phyloP scores from a whole-genome alignment of 306 rosid genomes.

The Fragaria vesca region DNA sequence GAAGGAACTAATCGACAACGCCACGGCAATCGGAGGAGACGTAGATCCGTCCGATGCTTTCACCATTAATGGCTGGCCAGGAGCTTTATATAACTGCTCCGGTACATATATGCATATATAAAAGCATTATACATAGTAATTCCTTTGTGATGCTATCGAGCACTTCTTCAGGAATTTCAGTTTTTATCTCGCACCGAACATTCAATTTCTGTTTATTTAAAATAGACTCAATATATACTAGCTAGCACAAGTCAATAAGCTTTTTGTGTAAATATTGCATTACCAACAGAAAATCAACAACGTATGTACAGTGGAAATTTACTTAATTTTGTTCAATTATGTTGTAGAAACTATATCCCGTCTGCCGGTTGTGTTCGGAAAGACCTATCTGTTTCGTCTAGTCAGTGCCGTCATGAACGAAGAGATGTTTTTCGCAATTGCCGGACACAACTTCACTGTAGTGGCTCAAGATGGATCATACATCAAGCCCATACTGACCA shows the following conservation, averaged over 20 bases:
- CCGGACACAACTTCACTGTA: constrained; percentile 16
- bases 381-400: constrained; percentile 18
- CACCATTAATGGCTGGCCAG: background rate
- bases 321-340: background rate
- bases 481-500: constrained; percentile 15
- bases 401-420: constrained; percentile 13
- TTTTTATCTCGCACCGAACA: no score
- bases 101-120: constrained; percentile 1
- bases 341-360: background rate
- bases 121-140: no score
- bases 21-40: background rate
- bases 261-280: no score
- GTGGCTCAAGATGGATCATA: constrained; percentile 18
- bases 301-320: no score
- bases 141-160: background rate
- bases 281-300: no score
- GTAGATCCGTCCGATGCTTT: background rate
- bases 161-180: background rate
- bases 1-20: background rate
- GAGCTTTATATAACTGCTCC: background rate
- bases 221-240: background rate
- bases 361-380: background rate
- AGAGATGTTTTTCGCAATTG: constrained; percentile 20
- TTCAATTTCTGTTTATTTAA: no score
- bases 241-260: background rate